A percentile compares a stretch with the other conserved stretches of the same genome.
These are phyloP conservation scores for Penicillium sp. DNA, from an alignment of 2,329 filamentous ascomycete genomes.

Conservation along the genomic window DNA sequence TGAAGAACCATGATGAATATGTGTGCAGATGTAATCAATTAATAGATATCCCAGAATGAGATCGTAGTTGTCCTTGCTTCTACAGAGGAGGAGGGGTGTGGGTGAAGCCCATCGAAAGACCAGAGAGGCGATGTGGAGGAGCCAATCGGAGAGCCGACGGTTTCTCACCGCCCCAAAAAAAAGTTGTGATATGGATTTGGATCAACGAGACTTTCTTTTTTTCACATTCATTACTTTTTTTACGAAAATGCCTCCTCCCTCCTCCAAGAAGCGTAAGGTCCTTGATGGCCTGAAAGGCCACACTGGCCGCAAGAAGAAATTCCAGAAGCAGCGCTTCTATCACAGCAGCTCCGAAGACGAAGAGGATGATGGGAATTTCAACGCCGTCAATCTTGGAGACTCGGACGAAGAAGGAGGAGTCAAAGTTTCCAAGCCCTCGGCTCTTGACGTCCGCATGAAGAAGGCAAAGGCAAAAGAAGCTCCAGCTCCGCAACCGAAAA, in stretches of 20 bases:
- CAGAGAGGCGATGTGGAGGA: conserved; percentile 30
- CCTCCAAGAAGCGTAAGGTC: conserved; percentile 56
- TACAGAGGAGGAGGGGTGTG: conserved; percentile 22
- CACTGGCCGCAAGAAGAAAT: conserved; percentile 53
- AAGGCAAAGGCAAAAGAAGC: conserved; percentile 19
- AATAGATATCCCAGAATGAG: background rate
- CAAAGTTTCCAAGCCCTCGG: conserved; percentile 15
- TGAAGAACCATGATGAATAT: conserved; percentile 81
- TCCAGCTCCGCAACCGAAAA: conserved; percentile 14
- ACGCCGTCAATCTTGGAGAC: conserved; percentile 51
- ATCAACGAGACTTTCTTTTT: conserved; percentile 4
- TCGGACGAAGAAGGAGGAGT: conserved; percentile 39
- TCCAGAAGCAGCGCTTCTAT: conserved; percentile 63
- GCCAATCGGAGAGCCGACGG: conserved; percentile 35
- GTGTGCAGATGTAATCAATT: conserved; percentile 8
- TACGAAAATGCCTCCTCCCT: conserved; percentile 41
- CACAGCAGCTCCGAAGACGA: conserved; percentile 63
- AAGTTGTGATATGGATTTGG: conserved; percentile 21
- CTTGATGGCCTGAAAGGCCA: conserved; percentile 59
- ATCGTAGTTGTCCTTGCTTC: conserved; percentile 1
- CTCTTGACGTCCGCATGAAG: conserved; percentile 11
- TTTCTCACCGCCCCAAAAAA: conserved; percentile 35
- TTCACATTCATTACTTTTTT: conserved; percentile 12
- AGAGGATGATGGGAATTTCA: conserved; percentile 50
- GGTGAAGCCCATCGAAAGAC: conserved; percentile 20